Evolutionary conservation across 2,329 filamentous ascomycete species (phyloP), one percentile per base, ranked within the genome.

Genomic region (Aspergillaceae sp.): DNA sequence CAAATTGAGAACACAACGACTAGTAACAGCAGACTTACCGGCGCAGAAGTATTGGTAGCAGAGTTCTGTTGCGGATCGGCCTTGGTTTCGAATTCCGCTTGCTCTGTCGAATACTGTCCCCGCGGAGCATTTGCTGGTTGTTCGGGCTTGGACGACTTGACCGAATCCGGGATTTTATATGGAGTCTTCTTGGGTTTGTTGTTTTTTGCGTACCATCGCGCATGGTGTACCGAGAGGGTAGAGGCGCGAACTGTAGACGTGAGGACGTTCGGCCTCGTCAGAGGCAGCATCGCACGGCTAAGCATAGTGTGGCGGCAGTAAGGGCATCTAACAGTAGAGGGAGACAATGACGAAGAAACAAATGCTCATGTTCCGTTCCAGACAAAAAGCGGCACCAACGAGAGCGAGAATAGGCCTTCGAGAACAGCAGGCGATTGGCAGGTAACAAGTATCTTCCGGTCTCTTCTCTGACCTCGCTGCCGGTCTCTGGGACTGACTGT

Each of bases 251-350:
- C 53, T 47, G 65, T 55, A 44, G 64, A 60, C 49, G 60, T 54
- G 53, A 67, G 56, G 50, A 61, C 60, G 52, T 64, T 66, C 44
- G 63, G 63, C 68, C 69, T 72, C 60, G 65, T 53, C 41, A 71
- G 62, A 66, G 69, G 69, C 55, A 72, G 57, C 46, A 67, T 60
- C 49, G 68, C 65, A 58, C 69, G 70, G 55, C 66, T 69, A 52
- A 73, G 66, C 70, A 73, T 73, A 41, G 30, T 47, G 32, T 32
- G 30, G 8, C 30, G 5, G 34, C 41, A 44, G 44, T 47, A 46
- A 43, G 49, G 42, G 42, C 33, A 45, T 51, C 43, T 50, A 54
- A 52, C 49, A 26, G 30, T 9, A 32, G 30, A 5, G 43, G 45
- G 33, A 47, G 43, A 48, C 30, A 46, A 45, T 19, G 44, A 32